Conservation (phyloP, 768 basidiomycete genomes). For the Rhodosporidiobolus odoratus region DNA sequence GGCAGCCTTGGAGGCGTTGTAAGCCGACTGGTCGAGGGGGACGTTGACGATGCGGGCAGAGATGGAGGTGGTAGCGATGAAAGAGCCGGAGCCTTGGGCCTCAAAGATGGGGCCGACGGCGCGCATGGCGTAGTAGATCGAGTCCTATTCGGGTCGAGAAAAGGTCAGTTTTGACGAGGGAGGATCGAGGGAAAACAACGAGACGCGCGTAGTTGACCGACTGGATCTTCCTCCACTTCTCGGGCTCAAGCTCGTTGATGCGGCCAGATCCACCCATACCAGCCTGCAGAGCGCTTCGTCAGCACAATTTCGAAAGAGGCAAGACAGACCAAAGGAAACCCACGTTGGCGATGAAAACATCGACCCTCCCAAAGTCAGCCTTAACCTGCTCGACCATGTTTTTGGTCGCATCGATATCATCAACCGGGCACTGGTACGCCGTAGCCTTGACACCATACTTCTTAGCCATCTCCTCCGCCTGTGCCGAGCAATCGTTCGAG, state of each 20-base stretch:
- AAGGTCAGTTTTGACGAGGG: neutral
- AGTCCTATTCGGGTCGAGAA: neutral
- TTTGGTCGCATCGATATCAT: slow-evolving; percentile 39
- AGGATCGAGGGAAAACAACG: neutral
- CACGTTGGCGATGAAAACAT: slow-evolving; percentile 45
- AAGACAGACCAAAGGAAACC: slow-evolving; percentile 19
- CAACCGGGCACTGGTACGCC: slow-evolving; percentile 44
- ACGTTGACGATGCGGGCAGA: slow-evolving; percentile 32
- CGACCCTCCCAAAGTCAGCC: slow-evolving; percentile 44
- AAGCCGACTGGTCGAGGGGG: slow-evolving; percentile 12
- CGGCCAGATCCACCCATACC: slow-evolving; percentile 29
- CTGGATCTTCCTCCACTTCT: slow-evolving; percentile 30
- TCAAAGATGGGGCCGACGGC: slow-evolving; percentile 37
- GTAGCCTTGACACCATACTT: slow-evolving; percentile 41
- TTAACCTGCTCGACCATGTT: slow-evolving; percentile 41
- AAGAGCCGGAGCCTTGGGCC: slow-evolving; percentile 38
- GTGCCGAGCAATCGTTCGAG: slow-evolving; percentile 36
- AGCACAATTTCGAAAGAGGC: neutral
- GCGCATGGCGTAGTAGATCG: slow-evolving; percentile 31
- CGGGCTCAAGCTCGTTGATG: slow-evolving; percentile 23
- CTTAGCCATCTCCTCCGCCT: slow-evolving; percentile 40
- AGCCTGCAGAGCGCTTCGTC: neutral
- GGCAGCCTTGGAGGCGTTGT: slow-evolving; percentile 46
- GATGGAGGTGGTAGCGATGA: slow-evolving; percentile 41
- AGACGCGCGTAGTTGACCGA: slow-evolving; percentile 11